Base-by-base conservation (phyloP, 805 yeast species). In the Suhomyces sp. region DNA sequence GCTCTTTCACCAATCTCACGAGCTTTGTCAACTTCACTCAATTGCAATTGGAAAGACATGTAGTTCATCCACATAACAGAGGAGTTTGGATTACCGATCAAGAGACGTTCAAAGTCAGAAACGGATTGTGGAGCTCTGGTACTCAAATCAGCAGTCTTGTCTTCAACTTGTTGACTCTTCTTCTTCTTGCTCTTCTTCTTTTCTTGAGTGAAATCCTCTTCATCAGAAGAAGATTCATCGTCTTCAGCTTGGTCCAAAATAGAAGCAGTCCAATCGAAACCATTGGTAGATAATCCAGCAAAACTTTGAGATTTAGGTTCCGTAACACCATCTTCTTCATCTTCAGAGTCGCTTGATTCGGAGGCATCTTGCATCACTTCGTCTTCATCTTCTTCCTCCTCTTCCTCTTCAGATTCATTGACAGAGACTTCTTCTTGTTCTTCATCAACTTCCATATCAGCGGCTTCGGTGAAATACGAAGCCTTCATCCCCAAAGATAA, bases 41-140 rank as follows among this genome's bases (percentile, higher is more conserved):
- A 71, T 61, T 90, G 96, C 45, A 93, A 72, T 62, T 90, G 96
- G 83, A 91, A 93, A 4, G 98, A 90, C 96, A 93, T 93, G 65
- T 85, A 93, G 64, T 90, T 87, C 86, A 93, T 91, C 98, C 98
- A 93, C 38, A 88, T 63, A 22, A 90, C 76, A 1, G 98, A 91
- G 3, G 96, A 87, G 67, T 87, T 83, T 31, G 98, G 97, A 56
- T 84, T 84, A 57, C 97, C 95, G 41, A 93, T 76, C 36, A 93
- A 73, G 46, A 93, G 66, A 53, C 98, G 79, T 65, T 93, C 99
- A 52, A 88, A 93, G 60, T 93, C 99, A 30, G 80, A 67, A 27
- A 79, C 84, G 39, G 97, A 88, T 62, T 91, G 95, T 24, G 98
- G 98, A 11, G 90, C 85, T 50, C 88, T 76, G 10, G 91, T 76